phyloP scores from a whole-genome alignment of 345 rosid genomes.

The Nasturtium officinale region DNA sequence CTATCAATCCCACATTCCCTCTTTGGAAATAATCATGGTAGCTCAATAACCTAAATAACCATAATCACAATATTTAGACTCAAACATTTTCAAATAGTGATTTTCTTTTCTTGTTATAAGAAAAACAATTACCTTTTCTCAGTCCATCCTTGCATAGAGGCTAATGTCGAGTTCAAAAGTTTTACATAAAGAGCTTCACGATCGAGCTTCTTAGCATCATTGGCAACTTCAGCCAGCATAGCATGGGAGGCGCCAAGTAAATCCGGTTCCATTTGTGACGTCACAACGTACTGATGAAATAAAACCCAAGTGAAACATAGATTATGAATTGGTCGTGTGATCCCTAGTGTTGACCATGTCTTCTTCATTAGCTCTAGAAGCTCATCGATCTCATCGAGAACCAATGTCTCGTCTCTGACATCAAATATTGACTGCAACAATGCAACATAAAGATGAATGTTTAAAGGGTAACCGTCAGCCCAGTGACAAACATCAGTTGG shows the following conservation, averaged over 20 bases:
- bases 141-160: slow-evolving; percentile 80
- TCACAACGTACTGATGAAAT: slow-evolving; percentile 73
- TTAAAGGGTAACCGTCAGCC: slow-evolving; percentile 94
- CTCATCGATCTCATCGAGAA: slow-evolving; percentile 90
- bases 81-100: not conserved
- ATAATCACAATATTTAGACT: not conserved
- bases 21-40: slow-evolving; percentile 77
- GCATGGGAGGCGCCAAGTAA: slow-evolving; percentile 73
- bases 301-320: slow-evolving; percentile 86
- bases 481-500: slow-evolving; percentile 83
- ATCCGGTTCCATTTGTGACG: slow-evolving; percentile 71
- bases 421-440: slow-evolving; percentile 78
- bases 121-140: slow-evolving; percentile 53
- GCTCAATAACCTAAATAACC: slow-evolving; percentile 48
- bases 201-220: slow-evolving; percentile 70
- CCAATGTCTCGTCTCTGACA: slow-evolving; percentile 71
- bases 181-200: slow-evolving; percentile 64
- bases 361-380: slow-evolving; percentile 85
- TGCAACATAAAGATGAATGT: slow-evolving; percentile 62
- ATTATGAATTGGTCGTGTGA: slow-evolving; percentile 68
- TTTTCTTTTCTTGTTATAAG: not conserved
- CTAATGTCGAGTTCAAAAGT: slow-evolving; percentile 60
- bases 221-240: slow-evolving; percentile 76
- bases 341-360: slow-evolving; percentile 87
- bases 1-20: slow-evolving; percentile 59